Evolutionary conservation across 768 basidiomycete genomes (phyloP).

Genomic region (Mycena haematopus): DNA sequence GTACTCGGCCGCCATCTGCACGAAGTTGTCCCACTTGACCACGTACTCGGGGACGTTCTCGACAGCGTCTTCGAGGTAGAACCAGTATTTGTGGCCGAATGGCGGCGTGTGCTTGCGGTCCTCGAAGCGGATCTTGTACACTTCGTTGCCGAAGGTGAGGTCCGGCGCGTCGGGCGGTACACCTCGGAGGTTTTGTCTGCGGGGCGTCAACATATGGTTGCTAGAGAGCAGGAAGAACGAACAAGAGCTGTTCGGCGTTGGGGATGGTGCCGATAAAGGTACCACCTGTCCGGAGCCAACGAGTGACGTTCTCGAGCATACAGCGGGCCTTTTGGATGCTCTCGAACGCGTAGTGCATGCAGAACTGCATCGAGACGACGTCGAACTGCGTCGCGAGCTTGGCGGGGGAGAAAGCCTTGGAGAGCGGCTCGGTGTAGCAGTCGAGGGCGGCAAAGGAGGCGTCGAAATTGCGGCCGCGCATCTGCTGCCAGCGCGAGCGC

Average conservation of each 20-base stretch:
- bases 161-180: constrained; percentile 70
- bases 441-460: constrained; percentile 88
- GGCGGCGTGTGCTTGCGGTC: constrained; percentile 63
- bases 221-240: constrained; percentile 41
- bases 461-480: constrained; percentile 64
- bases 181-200: constrained; percentile 73
- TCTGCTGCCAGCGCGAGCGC: constrained; percentile 65
- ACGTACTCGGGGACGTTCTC: constrained; percentile 97
- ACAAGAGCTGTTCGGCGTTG: constrained; percentile 86
- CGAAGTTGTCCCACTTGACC: constrained; percentile 95
- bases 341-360: constrained; percentile 99
- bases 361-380: constrained; percentile 98
- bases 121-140: constrained; percentile 90
- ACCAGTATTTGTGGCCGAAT: constrained; percentile 94
- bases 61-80: constrained; percentile 93
- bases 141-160: constrained; percentile 87
- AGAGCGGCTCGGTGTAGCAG: constrained; percentile 81
- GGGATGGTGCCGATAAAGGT: constrained; percentile 98
- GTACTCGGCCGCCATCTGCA: constrained; percentile 86
- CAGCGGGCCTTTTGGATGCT: constrained; percentile 82
- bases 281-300: constrained; percentile 82
- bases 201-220: background rate
- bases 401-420: constrained; percentile 68
- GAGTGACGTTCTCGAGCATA: constrained; percentile 91
- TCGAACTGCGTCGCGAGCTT: constrained; percentile 79